Evolutionary conservation across 345 rosid species (phyloP), one percentile per base, ranked within the genome.

Genomic region (Hevea brasiliensis): DNA sequence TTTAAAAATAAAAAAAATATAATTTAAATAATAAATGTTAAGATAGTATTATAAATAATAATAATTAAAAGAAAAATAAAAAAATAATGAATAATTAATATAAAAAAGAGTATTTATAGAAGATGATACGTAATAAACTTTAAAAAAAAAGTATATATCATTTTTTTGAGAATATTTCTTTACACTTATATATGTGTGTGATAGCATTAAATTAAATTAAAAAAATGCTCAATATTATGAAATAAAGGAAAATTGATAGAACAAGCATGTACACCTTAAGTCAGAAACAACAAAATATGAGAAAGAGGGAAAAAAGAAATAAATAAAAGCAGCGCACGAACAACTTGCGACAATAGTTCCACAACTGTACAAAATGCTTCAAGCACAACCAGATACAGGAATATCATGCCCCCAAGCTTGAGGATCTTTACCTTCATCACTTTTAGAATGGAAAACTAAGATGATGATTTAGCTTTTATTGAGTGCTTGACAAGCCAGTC

Each of bases 401-500:
- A 73, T 32, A 45, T 27, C 20, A 60, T 41, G 17, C 53, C 10
- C 11, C 62, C 24, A 32, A 1, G 73, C 56, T 61, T 23, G 12
- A 50, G 8, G 13, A 61, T 50, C 45, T 60, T 37, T 9, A 40
- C 41, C 55, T 26, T 29, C 32, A 24, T 40, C 0, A 8, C 8
- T 65, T 8, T 15, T 17, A 21, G 21, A 10, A 32, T 45, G 14
- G 47, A 1, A n/a, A 32, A 6, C 23, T 3, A 14, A 6, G 23
- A n/a, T n/a, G n/a, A 66, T 73, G 61, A 56, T 40, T 68, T 78
- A 51, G 77, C 76, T n/a, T 60, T 61, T 82, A 77, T 91, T 11
- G 98, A 93, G 82, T 95, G 98, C 93, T 95, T 93, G 72, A 95
- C 90, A 57, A 95, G 97, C 99, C 99, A 92, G 69, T 95, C 97